Conservation (phyloP, 2,329 filamentous ascomycete species). For the Aspergillus quadrilineatus region DNA sequence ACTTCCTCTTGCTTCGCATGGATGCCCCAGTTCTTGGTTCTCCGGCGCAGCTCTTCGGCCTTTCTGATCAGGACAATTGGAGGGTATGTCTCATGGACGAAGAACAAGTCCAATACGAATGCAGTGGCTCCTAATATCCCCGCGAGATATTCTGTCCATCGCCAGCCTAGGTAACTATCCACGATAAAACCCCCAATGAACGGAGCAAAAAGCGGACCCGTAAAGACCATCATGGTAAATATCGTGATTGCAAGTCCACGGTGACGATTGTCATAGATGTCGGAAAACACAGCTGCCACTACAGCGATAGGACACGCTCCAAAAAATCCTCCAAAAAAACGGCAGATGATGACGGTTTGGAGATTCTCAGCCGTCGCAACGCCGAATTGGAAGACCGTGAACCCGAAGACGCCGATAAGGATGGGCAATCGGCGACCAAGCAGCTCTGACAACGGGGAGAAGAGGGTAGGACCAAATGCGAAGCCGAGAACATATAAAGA, state of each 20-base stretch:
- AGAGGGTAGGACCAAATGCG: constrained; percentile 31
- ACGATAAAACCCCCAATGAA: constrained; percentile 40
- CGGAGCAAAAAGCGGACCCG: constrained; percentile 41
- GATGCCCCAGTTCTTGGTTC: constrained; percentile 35
- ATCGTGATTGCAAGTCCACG: constrained; percentile 25
- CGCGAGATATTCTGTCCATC: constrained; percentile 43
- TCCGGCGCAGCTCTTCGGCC: constrained; percentile 33
- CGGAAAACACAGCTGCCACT: constrained; percentile 38
- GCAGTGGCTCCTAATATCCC: constrained; percentile 36
- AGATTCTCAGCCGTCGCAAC: constrained; percentile 40
- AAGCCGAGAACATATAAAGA: constrained; percentile 22
- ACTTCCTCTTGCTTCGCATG: constrained; percentile 29
- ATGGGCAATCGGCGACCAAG: constrained; percentile 45
- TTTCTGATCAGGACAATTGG: constrained; percentile 37
- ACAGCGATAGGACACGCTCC: constrained; percentile 40
- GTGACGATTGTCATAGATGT: constrained; percentile 10
- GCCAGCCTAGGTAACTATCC: constrained; percentile 37
- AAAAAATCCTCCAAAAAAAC: constrained; percentile 46
- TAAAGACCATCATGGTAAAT: constrained; percentile 40
- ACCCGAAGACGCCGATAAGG: constrained; percentile 37
- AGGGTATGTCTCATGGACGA: constrained; percentile 37
- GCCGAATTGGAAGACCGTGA: constrained; percentile 46
- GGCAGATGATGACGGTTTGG: constrained; percentile 35
- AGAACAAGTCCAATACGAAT: constrained; percentile 17
- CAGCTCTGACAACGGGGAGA: constrained; percentile 43